A percentile compares a stretch with the other conserved stretches of the same genome.
phyloP scores from a whole-genome alignment of 306 rosid genomes.

The Morella rubra region DNA sequence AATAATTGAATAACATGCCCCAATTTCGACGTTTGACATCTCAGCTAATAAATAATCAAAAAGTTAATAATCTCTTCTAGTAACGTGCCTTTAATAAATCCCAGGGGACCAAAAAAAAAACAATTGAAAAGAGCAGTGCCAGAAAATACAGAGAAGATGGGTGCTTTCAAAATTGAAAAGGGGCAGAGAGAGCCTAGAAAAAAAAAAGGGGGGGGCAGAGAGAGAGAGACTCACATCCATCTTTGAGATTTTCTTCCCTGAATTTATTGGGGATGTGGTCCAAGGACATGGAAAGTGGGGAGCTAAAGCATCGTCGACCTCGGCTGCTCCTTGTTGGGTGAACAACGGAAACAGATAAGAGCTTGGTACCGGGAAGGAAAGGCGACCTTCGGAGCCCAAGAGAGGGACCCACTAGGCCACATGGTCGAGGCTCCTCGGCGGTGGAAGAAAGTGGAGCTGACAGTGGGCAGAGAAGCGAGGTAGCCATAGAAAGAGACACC shows the following conservation, averaged over 20 bases:
- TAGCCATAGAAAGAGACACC: constrained; percentile 47
- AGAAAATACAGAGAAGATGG: neutral
- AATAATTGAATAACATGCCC: neutral
- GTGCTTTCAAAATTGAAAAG: neutral
- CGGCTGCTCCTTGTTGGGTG: constrained; percentile 14
- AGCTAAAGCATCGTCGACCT: constrained; percentile 38
- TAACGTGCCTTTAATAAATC: constrained; percentile 14
- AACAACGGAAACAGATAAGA: constrained; percentile 23
- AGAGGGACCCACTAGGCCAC: constrained; percentile 21
- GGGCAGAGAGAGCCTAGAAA: neutral
- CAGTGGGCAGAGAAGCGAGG: constrained; percentile 48
- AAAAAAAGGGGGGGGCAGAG: neutral
- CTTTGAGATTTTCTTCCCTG: constrained; percentile 76
- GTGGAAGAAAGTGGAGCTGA: constrained; percentile 38
- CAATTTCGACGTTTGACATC: neutral
- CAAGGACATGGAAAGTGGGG: constrained; percentile 50
- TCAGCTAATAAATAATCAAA: neutral
- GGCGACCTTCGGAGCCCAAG: constrained; percentile 32
- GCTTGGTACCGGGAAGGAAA: constrained; percentile 54
- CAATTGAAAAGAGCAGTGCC: neutral
- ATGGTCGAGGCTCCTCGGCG: constrained; percentile 24
- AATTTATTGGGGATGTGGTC: constrained; percentile 78
- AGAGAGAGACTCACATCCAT: constrained; percentile 65
- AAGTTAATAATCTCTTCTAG: neutral
- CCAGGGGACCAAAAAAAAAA: constrained; percentile 2